phyloP scores from a whole-genome alignment of 2,329 filamentous ascomycete genomes.

The Myriosclerotinia duriaeana region DNA sequence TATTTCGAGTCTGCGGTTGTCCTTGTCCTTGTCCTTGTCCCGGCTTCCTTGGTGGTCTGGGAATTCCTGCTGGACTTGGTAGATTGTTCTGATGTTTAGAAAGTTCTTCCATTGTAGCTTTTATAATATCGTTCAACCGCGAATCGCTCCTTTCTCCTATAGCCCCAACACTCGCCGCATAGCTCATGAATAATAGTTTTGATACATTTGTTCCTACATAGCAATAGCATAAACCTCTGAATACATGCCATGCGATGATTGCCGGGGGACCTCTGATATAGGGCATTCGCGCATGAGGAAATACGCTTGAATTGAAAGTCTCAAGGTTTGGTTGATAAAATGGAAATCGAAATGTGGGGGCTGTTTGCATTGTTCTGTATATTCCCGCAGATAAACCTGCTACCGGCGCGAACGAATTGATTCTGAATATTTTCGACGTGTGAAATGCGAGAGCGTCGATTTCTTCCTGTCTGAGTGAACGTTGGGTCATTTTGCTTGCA shows the following conservation, averaged over 20 bases:
- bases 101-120: slow-evolving; percentile 21
- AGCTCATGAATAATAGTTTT: slow-evolving; percentile 32
- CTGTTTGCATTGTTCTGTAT: slow-evolving; percentile 33
- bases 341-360: slow-evolving; percentile 35
- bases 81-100: slow-evolving; percentile 15
- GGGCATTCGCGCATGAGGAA: slow-evolving; percentile 25
- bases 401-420: slow-evolving; percentile 35
- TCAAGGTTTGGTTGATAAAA: slow-evolving; percentile 38
- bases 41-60: slow-evolving; percentile 13
- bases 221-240: slow-evolving; percentile 33
- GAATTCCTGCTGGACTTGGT: slow-evolving; percentile 9
- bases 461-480: slow-evolving; percentile 37
- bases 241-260: slow-evolving; percentile 32
- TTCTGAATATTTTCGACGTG: slow-evolving; percentile 34
- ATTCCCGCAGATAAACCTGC: slow-evolving; percentile 33
- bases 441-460: slow-evolving; percentile 35
- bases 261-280: slow-evolving; percentile 30
- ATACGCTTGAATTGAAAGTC: slow-evolving; percentile 31
- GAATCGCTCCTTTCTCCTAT: slow-evolving; percentile 36
- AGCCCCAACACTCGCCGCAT: slow-evolving; percentile 32
- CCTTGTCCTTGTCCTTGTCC: slow-evolving; percentile 21
- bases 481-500: slow-evolving; percentile 18
- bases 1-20: slow-evolving; percentile 25
- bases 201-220: slow-evolving; percentile 30
- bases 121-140: slow-evolving; percentile 33